Base-by-base conservation (phyloP, 345 rosid species). In the Geranium brycei region DNA sequence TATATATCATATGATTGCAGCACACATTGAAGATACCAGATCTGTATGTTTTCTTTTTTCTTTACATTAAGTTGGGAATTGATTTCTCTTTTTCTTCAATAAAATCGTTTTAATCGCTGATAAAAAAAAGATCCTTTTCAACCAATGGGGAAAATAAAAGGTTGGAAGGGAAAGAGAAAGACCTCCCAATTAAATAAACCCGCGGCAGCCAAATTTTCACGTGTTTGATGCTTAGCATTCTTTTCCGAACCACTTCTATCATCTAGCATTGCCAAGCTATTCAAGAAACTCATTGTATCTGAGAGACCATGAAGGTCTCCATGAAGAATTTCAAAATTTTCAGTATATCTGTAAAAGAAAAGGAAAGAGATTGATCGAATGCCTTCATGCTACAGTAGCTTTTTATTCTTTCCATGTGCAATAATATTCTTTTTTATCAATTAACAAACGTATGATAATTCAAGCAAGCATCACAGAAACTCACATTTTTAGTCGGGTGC, bases 101-200 rank as follows among this genome's bases (percentile, higher is more conserved):
- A 23, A 0, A 23, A 23, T 23, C 28, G 28, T 23, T 23, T 23
- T 23, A 23, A 23, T 23, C 28, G 28, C 28, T 23, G 28, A 23
- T 23, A 2, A 23, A 23, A 23, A 23, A 23, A 23, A n/a, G n/a
- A 23, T 23, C 28, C 28, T 23, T 23, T 31, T 11, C 31, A 59
- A 59, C 31, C 16, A 59, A 59, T 4, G 31, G 15, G 28, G 28
- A 23, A 23, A 23, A 23, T 23, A 23, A 23, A 23, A 23, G 28
- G 28, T 23, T 23, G 28, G 28, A 23, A 23, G 28, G 28, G 31
- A 18, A 60, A 35, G 58, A 74, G 28, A 62, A 63, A 60, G 65
- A 93, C 97, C 99, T 93, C 92, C 99, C 95, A 90, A 61, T 85
- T 83, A 71, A 93, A 93, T 67, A 93, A 85, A 66, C 89, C 92